A percentile compares a stretch with the other conserved stretches of the same genome.
Evolutionary conservation across 441 rosid genomes (phyloP).

Genomic region (Metrosideros polymorpha): DNA sequence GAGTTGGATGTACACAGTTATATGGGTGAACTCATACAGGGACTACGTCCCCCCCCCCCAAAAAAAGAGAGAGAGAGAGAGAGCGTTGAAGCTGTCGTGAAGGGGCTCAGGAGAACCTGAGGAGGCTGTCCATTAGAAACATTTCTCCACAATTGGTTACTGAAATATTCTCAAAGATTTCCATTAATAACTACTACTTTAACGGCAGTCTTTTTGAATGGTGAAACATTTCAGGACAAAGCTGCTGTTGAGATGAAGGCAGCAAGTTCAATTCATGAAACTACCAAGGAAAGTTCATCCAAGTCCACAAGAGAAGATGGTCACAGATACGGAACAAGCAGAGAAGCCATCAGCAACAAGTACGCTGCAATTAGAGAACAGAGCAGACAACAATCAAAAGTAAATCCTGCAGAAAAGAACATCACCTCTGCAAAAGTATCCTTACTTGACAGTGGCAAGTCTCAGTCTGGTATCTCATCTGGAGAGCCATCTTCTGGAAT

Average conservation of each 20-base stretch:
- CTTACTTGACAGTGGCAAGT: slow-evolving; percentile 44
- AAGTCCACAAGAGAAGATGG: slow-evolving; percentile 32
- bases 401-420: slow-evolving; percentile 41
- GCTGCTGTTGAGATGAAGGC: slow-evolving; percentile 61
- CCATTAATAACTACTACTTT: neutral
- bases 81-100: neutral
- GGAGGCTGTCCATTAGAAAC: neutral
- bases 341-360: slow-evolving; percentile 78
- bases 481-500: slow-evolving; percentile 50
- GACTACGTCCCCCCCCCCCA: neutral
- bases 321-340: slow-evolving; percentile 43
- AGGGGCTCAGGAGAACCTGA: neutral
- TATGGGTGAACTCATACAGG: neutral
- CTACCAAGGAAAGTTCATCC: slow-evolving; percentile 34
- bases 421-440: slow-evolving; percentile 76
- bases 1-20: neutral
- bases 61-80: neutral
- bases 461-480: slow-evolving; percentile 20
- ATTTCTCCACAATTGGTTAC: neutral
- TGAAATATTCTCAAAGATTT: neutral
- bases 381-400: slow-evolving; percentile 37
- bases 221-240: slow-evolving; percentile 35
- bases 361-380: slow-evolving; percentile 82
- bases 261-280: slow-evolving; percentile 27
- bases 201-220: neutral